Evolutionary conservation across 2,329 filamentous ascomycete genomes (phyloP).

Genomic region (Fusarium euwallaceae): DNA sequence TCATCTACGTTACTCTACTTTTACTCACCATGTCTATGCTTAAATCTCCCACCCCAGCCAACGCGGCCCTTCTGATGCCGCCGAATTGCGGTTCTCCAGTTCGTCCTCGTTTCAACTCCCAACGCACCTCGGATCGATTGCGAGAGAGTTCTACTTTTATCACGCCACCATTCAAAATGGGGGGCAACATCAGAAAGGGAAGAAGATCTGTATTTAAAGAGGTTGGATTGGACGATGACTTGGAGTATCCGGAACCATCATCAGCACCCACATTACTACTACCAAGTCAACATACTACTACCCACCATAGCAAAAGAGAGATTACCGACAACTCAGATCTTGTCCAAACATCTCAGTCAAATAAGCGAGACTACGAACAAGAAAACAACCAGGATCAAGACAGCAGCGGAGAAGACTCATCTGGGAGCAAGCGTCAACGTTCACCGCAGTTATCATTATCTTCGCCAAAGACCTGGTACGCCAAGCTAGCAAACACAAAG

Average conservation of each 20-base stretch:
- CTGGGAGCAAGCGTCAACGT: conserved; percentile 17
- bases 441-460: conserved; percentile 34
- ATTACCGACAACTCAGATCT: conserved; percentile 48
- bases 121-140: conserved; percentile 64
- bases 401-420: neutral
- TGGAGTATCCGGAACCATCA: conserved; percentile 39
- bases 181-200: conserved; percentile 62
- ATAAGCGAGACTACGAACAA: conserved; percentile 16
- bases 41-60: conserved; percentile 37
- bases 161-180: conserved; percentile 56
- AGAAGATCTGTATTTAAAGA: conserved; percentile 67
- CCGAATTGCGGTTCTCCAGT: conserved; percentile 33
- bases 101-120: conserved; percentile 65
- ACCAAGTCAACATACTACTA: conserved; percentile 31
- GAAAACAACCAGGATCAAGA: conserved; percentile 16
- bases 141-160: conserved; percentile 60
- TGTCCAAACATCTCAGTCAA: conserved; percentile 7
- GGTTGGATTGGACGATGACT: conserved; percentile 59
- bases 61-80: conserved; percentile 26
- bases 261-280: conserved; percentile 21
- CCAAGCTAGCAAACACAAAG: conserved; percentile 55
- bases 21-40: conserved; percentile 37
- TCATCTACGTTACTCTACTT: conserved; percentile 13
- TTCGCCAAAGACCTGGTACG: conserved; percentile 57
- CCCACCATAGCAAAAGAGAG: conserved; percentile 48